Percentiles rank a stretch among this genome's conserved stretches.
Evolutionary conservation across 805 yeast genomes (phyloP).

Genomic region (Candida loeiensis): DNA sequence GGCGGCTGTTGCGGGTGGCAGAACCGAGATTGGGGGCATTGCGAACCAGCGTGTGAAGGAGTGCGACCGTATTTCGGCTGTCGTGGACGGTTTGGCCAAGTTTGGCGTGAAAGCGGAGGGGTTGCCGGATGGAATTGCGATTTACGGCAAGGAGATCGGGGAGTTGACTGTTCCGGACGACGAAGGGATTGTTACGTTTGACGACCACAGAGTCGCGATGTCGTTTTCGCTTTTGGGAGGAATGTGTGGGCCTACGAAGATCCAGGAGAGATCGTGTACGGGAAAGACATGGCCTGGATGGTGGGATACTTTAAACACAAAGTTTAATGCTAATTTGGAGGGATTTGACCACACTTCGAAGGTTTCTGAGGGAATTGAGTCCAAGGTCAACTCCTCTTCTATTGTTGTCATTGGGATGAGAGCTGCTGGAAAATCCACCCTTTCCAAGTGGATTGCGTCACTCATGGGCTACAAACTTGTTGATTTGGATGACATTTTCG

Average conservation of each 20-base stretch:
- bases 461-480: slow-evolving; percentile 62
- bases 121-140: slow-evolving; percentile 87
- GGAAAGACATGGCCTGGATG: slow-evolving; percentile 99
- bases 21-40: slow-evolving; percentile 84
- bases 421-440: slow-evolving; percentile 92
- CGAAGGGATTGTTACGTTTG: slow-evolving; percentile 71
- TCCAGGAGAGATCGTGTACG: slow-evolving; percentile 87
- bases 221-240: slow-evolving; percentile 88
- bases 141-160: slow-evolving; percentile 60
- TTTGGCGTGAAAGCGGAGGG: slow-evolving; percentile 87
- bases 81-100: slow-evolving; percentile 83
- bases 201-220: slow-evolving; percentile 98
- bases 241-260: slow-evolving; percentile 60
- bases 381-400: background rate
- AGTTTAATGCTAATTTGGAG: slow-evolving; percentile 59
- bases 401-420: slow-evolving; percentile 93
- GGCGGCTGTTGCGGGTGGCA: slow-evolving; percentile 73
- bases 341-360: slow-evolving; percentile 60
- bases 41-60: slow-evolving; percentile 98
- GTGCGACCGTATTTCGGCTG: slow-evolving; percentile 93
- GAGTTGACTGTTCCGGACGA: slow-evolving; percentile 52
- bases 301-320: slow-evolving; percentile 89
- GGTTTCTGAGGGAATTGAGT: too few relatives aligned
- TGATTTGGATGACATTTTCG: slow-evolving; percentile 77
- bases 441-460: slow-evolving; percentile 74